A percentile compares a stretch with the other conserved stretches of the same genome.
Evolutionary conservation across 805 yeast species (phyloP).

Genomic region (Yarrowia porcina): DNA sequence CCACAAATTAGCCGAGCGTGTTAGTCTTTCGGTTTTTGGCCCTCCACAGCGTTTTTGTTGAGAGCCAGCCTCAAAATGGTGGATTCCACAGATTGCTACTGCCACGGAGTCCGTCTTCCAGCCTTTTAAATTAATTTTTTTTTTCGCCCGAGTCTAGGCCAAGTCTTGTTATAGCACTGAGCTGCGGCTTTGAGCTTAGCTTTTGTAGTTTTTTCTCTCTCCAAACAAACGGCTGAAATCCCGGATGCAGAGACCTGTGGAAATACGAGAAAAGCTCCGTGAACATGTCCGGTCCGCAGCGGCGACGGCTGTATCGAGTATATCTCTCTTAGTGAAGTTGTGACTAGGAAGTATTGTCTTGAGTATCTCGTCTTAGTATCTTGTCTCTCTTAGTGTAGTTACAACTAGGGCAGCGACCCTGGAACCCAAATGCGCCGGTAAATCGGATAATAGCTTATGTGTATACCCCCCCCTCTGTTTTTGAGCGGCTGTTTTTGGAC

Average conservation of each 20-base stretch:
- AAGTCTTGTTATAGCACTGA: not conserved
- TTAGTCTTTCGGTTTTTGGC: not conserved
- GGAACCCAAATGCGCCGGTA: not conserved
- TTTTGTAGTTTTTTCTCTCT: not conserved
- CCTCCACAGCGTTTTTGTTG: not conserved
- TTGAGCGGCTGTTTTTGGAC: not conserved
- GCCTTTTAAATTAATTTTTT: not conserved
- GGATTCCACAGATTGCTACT: not conserved
- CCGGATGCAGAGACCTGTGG: not conserved
- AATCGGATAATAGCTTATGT: slow-evolving; percentile 7
- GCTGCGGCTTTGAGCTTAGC: not conserved
- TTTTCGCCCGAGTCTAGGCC: too few species aligned
- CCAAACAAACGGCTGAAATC: not conserved
- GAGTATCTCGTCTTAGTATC: too few species aligned
- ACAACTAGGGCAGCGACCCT: not conserved
- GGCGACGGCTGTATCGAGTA: too few species aligned
- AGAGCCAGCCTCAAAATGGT: not conserved
- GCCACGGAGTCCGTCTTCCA: too few species aligned
- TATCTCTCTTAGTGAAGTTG: too few species aligned
- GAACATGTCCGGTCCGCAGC: not conserved
- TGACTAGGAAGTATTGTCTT: too few species aligned
- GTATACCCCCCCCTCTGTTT: not conserved
- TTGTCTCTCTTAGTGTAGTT: too few species aligned
- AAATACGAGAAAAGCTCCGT: not conserved
- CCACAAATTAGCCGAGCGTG: slow-evolving; percentile 7